These are phyloP conservation scores for Strobilomyces echinocephalus DNA, from an alignment of 768 basidiomycete species.

Conservation along the genomic window DNA sequence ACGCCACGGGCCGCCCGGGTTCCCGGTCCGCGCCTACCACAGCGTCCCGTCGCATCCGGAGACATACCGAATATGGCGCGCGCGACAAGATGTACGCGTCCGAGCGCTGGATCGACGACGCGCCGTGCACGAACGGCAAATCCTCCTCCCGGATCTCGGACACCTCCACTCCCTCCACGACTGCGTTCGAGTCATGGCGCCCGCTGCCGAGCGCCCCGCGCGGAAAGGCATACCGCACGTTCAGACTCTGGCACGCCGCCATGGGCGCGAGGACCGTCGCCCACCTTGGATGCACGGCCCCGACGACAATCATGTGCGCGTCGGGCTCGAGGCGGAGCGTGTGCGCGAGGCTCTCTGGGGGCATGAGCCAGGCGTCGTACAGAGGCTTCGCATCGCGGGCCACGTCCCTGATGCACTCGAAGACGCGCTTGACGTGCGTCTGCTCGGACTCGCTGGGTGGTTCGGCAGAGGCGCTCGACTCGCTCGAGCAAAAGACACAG, in stretches of 20 bases:
- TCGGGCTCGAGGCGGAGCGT: constrained; percentile 2
- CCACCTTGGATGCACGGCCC: constrained; percentile 9
- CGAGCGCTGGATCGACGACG: constrained; percentile 11
- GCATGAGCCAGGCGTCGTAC: constrained; percentile 5
- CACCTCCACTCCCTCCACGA: neutral
- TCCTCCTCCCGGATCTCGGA: constrained; percentile 14
- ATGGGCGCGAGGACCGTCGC: constrained; percentile 4
- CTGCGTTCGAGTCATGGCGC: neutral
- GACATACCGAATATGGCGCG: constrained; percentile 19
- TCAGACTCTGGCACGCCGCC: constrained; percentile 1
- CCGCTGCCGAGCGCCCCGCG: neutral
- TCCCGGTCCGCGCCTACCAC: neutral
- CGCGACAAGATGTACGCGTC: constrained; percentile 20
- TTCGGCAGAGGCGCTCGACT: neutral
- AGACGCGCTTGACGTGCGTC: constrained; percentile 14
- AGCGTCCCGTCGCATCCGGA: constrained; percentile 5
- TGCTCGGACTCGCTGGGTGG: constrained; percentile 5
- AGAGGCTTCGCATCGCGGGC: neutral
- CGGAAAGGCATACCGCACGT: constrained; percentile 5
- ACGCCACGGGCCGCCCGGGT: constrained; percentile 4
- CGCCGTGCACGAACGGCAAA: constrained; percentile 8
- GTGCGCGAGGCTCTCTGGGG: neutral
- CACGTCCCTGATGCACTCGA: constrained; percentile 7
- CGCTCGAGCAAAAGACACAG: constrained; percentile 17
- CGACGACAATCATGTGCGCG: constrained; percentile 10